These are phyloP conservation scores for Cladophialophora bantiana DNA, from an alignment of 2,329 filamentous ascomycete species.

Conservation along the genomic window DNA sequence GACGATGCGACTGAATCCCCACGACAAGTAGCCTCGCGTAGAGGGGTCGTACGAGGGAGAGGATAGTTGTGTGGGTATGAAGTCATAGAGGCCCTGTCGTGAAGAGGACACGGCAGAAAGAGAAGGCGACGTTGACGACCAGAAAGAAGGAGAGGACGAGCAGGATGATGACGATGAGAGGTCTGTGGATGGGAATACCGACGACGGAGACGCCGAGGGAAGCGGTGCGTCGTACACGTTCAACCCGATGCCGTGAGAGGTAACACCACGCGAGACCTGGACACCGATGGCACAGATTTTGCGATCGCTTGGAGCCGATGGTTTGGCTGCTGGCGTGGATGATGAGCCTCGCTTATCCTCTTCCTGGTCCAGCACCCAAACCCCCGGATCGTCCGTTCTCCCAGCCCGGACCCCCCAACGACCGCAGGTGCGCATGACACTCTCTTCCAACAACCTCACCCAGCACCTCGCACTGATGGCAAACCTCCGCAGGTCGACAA, in stretches of 20 bases:
- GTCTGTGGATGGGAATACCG: neutral
- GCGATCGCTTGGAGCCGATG: slow-evolving; percentile 48
- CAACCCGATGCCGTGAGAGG: slow-evolving; percentile 81
- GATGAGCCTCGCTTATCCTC: neutral
- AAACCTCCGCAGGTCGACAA: slow-evolving; percentile 78
- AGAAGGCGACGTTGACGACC: neutral
- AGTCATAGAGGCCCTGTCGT: slow-evolving; percentile 5
- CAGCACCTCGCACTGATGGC: slow-evolving; percentile 75
- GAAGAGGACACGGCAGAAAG: neutral
- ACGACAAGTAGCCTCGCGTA: slow-evolving; percentile 51
- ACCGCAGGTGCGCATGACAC: slow-evolving; percentile 71
- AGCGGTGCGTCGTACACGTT: slow-evolving; percentile 63
- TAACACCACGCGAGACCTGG: slow-evolving; percentile 84
- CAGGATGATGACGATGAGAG: neutral
- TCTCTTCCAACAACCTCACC: slow-evolving; percentile 77
- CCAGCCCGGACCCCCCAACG: slow-evolving; percentile 64
- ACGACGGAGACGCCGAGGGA: neutral
- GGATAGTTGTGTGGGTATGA: slow-evolving; percentile 18
- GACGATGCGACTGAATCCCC: slow-evolving; percentile 76
- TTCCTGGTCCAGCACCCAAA: slow-evolving; percentile 67
- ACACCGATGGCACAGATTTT: slow-evolving; percentile 94
- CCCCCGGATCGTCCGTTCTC: slow-evolving; percentile 79
- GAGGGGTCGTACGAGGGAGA: slow-evolving; percentile 21
- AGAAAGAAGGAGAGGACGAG: neutral
- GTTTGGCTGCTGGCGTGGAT: neutral